Conservation (phyloP, 495 filamentous ascomycete species). For the Parmelia sp. region DNA sequence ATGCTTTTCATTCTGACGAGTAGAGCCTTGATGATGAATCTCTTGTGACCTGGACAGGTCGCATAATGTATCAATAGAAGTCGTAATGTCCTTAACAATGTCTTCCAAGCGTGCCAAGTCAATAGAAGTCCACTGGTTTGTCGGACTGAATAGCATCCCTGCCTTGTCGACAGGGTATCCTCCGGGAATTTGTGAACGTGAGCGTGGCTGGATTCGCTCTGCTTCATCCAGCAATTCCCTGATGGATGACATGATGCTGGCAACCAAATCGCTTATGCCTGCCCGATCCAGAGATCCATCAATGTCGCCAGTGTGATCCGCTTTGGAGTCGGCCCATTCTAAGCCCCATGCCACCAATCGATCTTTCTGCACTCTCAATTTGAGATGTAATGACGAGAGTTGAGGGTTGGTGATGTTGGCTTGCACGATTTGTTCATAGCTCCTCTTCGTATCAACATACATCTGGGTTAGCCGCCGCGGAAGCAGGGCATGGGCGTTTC, state of each 20-base stretch:
- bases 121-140: conserved; percentile 42
- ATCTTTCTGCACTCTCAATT: conserved; percentile 51
- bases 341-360: conserved; percentile 81
- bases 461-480: conserved; percentile 76
- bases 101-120: conserved; percentile 47
- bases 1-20: conserved; percentile 18
- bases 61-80: conserved; percentile 83
- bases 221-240: conserved; percentile 81
- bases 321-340: conserved; percentile 75
- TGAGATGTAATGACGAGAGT: conserved; percentile 48
- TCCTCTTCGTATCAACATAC: conserved; percentile 88
- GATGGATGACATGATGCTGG: conserved; percentile 83
- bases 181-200: conserved; percentile 18
- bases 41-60: conserved; percentile 71
- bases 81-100: conserved; percentile 69
- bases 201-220: conserved; percentile 61
- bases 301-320: conserved; percentile 64
- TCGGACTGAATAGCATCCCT: conserved; percentile 23
- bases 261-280: conserved; percentile 78
- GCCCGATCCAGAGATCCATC: conserved; percentile 79
- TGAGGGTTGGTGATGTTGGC: conserved; percentile 48
- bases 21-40: conserved; percentile 30
- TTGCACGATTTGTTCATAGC: conserved; percentile 68
- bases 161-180: conserved; percentile 30
- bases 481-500: conserved; percentile 43